A percentile compares a stretch with the other conserved stretches of the same genome.
Evolutionary conservation across 306 rosid genomes (phyloP).

Genomic region (Lagenaria siceraria): DNA sequence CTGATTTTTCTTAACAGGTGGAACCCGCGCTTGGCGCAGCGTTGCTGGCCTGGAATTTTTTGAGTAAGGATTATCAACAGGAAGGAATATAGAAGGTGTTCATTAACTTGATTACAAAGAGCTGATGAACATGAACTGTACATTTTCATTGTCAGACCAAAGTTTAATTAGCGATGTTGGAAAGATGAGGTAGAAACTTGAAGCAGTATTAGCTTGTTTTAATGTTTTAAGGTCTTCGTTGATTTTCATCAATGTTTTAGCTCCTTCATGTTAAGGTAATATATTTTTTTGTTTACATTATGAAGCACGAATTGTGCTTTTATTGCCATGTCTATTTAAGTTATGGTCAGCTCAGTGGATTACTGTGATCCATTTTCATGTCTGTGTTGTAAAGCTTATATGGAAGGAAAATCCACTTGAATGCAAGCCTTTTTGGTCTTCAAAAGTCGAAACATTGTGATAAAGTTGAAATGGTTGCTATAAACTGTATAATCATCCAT

Average conservation of each 20-base stretch:
- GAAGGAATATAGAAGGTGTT: constrained; percentile 27
- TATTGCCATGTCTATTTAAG: not conserved
- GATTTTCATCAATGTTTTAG: not conserved
- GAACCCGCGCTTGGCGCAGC: constrained; percentile 98
- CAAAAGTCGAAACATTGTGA: not conserved
- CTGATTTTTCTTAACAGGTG: constrained; percentile 30
- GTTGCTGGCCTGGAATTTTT: constrained; percentile 76
- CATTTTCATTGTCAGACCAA: constrained; percentile 9
- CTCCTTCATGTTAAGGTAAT: not conserved
- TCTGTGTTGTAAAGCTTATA: not conserved
- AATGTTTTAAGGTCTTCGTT: not conserved
- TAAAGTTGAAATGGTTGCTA: too few relatives aligned
- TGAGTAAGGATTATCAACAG: constrained; percentile 39
- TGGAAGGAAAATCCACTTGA: not conserved
- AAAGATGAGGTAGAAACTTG: not conserved
- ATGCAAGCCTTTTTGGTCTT: not conserved
- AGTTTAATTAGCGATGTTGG: not conserved
- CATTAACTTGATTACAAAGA: not conserved
- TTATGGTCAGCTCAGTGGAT: not conserved
- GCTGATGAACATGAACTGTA: constrained; percentile 15
- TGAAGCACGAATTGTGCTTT: constrained; percentile 1
- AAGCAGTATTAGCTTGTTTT: not conserved
- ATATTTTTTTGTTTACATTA: not conserved
- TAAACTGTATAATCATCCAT: too few relatives aligned
- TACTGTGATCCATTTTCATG: not conserved